Percentiles rank a stretch among this genome's conserved stretches.
Evolutionary conservation across 1,139 yeast species (phyloP).

Genomic region (Yamadazyma triangularis): DNA sequence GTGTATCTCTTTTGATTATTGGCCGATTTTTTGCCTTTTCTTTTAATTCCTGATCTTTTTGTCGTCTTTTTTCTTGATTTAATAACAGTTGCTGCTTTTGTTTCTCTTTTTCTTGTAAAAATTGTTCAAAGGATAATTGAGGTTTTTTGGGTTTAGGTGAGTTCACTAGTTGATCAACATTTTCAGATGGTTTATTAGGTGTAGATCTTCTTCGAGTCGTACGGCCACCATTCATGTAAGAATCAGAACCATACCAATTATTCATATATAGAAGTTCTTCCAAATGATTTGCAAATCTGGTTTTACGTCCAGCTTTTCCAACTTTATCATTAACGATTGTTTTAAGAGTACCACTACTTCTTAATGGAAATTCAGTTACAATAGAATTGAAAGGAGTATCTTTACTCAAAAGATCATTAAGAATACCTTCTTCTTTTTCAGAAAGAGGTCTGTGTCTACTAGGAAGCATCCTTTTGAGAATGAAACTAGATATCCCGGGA

Average conservation of each 20-base stretch:
- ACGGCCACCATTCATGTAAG: constrained; percentile 6
- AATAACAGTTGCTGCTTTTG: constrained; percentile 4
- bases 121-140: no score
- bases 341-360: constrained; percentile 10
- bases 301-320: constrained; percentile 21
- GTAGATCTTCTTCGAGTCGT: constrained; percentile 9
- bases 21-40: no score
- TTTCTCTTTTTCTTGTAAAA: not conserved
- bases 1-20: no score
- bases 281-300: constrained; percentile 21
- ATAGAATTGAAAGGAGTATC: constrained; percentile 8
- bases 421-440: not conserved
- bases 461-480: constrained; percentile 13
- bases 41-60: constrained; percentile 2
- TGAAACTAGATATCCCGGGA: constrained; percentile 14
- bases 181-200: no score
- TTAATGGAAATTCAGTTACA: constrained; percentile 12
- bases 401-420: constrained; percentile 1
- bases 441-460: constrained; percentile 2
- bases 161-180: no score
- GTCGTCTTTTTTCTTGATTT: constrained; percentile 5
- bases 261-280: constrained; percentile 37
- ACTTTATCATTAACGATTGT: constrained; percentile 15
- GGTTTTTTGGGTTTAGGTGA: no score
- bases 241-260: constrained; percentile 25